Evolutionary conservation across 2,329 filamentous ascomycete genomes (phyloP), one percentile per base, ranked within the genome.

Genomic region (Penicillium sp.): DNA sequence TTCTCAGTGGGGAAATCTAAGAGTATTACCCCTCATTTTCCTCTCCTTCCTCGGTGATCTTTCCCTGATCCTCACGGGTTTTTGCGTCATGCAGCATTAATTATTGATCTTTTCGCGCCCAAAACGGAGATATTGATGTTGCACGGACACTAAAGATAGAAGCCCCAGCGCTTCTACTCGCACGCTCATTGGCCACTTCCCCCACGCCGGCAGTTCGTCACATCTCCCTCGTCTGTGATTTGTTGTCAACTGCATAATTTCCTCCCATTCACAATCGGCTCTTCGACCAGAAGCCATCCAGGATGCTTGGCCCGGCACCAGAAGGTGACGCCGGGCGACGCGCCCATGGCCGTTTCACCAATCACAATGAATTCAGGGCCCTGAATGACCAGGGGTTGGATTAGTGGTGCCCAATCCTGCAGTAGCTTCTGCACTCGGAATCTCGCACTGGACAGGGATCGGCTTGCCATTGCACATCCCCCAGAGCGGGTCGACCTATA

Each of bases 391-490:
- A 41, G 43, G 43, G 33, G 37, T 36, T 45, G 34, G 44, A 27
- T 40, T 40, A 37, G 37, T 35, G 35, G 55, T 61, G 57, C 56
- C 38, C 52, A 50, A 47, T 50, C 36, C 10, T 61, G 59, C 59
- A 62, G 51, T 59, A 60, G 58, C 48, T 52, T 48, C 53, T 58
- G 45, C 52, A 57, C 43, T 28, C 31, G 35, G 31, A 44, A 23
- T 44, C 39, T 32, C 34, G 38, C 25, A 23, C 14, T 35, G 36
- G 42, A 41, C 43, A 46, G 32, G 34, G 48, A 54, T 48, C 32
- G 37, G 25, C 31, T 45, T 18, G 33, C 28, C 32, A 18, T 22
- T 33, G 38, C 41, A 40, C 39, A 16, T 33, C 20, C 44, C 47
- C 41, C 41, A 39, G 47, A 41, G 42, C 44, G 41, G 42, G 40